Base-by-base conservation (phyloP, 331 rosid genomes). In the Acacia concinna region DNA sequence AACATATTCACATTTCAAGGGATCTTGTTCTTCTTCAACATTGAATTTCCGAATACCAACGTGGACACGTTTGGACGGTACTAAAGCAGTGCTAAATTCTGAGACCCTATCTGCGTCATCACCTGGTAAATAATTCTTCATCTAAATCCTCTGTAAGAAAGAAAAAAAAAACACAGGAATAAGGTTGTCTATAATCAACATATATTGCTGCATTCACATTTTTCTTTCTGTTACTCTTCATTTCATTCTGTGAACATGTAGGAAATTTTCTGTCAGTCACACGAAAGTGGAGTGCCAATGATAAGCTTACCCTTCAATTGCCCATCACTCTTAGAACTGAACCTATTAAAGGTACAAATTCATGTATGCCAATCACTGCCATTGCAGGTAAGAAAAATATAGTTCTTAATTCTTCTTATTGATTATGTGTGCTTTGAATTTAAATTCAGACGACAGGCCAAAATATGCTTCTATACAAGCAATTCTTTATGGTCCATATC, bases 401-500 rank as follows among this genome's bases (percentile, higher is more conserved):
- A 1, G 27, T 10, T 72, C 28, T 1, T 18, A 71, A 32, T 2
- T 32, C 35, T 32, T 32, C 0, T 49, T 25, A 40, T 70, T 78
- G 77, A 81, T 27, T 17, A 4, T 14, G 38, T 59, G 38, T 79
- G n/a, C n/a, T 40, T 38, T 65, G 73, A 67, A 35, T 60, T 10
- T 31, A 84, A 84, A 71, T 68, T 68, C 90, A 91, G 96, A 91
- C 74, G 96, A 91, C 54, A 83, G 93, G 71, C 30, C 87, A 37
- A 80, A 81, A 75, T 84, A 65, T 68, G 84, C 90, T 78, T 80
- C 89, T 20, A 5, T 89, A 56, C 87, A 86, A 56, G 93, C 93
- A 43, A 86, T 86, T 75, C 89, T 89, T 6, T 89, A 76, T 54
- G 96, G 96, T 40, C 91, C 93, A 1, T 84, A 84, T 81, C 86